These are phyloP conservation scores for Plasmodium chabaudi DNA, from an alignment of 169 alveolate genomes.

Conservation along the genomic window DNA sequence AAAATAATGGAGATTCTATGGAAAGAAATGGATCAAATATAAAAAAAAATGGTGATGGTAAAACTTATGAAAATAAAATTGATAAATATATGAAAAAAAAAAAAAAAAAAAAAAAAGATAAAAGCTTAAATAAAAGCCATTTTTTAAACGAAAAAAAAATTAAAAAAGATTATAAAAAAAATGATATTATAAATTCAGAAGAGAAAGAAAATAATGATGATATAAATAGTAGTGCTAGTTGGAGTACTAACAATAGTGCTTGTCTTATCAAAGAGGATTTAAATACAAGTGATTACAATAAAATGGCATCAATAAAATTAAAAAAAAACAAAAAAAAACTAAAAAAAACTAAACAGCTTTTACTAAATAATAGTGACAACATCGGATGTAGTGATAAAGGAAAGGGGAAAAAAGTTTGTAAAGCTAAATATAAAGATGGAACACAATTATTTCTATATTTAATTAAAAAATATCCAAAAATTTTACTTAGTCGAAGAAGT, in stretches of 20 bases:
- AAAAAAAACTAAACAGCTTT: not conserved
- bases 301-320: not conserved
- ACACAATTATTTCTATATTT: not conserved
- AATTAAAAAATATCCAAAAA: not conserved
- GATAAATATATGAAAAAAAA: not conserved
- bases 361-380: not conserved
- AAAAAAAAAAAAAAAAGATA: not conserved
- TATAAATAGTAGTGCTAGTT: not conserved
- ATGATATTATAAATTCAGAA: not conserved
- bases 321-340: not conserved
- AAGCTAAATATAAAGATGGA: not conserved
- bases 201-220: not conserved
- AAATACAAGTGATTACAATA: not conserved
- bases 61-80: no score
- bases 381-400: not conserved
- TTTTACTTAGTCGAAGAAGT: not conserved
- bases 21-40: conserved; percentile 7
- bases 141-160: not conserved
- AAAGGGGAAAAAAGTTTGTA: not conserved
- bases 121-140: not conserved
- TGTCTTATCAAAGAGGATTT: not conserved
- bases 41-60: not conserved
- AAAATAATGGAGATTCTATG: conserved; percentile 2
- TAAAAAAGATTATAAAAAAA: not conserved
- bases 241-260: not conserved